phyloP scores from a whole-genome alignment of 208 protist genomes.

The Acanthamoeba triangularis region DNA sequence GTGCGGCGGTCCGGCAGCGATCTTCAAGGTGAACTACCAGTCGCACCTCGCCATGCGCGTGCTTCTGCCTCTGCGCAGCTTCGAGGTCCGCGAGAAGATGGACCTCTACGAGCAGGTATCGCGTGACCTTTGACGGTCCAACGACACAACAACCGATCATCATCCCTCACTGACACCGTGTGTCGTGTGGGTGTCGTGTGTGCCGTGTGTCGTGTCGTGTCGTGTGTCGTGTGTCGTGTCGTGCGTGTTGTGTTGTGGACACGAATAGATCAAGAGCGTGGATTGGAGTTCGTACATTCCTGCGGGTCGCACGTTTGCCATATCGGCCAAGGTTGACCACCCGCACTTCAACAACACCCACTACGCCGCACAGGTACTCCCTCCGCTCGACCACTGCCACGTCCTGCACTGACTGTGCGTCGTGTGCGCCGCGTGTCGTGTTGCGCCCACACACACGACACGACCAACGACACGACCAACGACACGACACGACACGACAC shows the following conservation, averaged over 20 bases:
- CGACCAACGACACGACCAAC: no score
- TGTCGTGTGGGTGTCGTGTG: not conserved
- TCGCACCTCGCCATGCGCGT: slow-evolving; percentile 57
- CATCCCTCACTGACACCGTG: not conserved
- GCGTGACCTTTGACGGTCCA: no score
- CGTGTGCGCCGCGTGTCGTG: not conserved
- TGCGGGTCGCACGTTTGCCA: slow-evolving; percentile 42
- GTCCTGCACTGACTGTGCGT: not conserved
- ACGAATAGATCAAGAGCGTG: not conserved
- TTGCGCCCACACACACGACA: not conserved
- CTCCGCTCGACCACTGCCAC: not conserved
- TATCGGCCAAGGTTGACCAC: slow-evolving; percentile 26
- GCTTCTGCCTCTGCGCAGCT: slow-evolving; percentile 64
- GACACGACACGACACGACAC: no score
- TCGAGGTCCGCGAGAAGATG: slow-evolving; percentile 51
- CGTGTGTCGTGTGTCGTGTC: no score
- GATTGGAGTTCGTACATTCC: slow-evolving; percentile 37
- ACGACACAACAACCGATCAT: not conserved
- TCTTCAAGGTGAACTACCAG: slow-evolving; percentile 63
- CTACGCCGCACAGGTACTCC: slow-evolving; percentile 52
- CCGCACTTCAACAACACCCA: slow-evolving; percentile 17
- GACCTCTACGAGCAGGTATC: slow-evolving; percentile 55
- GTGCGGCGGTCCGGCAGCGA: not conserved
- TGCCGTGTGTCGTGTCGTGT: not conserved
- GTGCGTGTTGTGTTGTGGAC: not conserved